Evolutionary conservation across 1,139 yeast species (phyloP), one percentile per base, ranked within the genome.

Genomic region (Protomyces inundatus): DNA sequence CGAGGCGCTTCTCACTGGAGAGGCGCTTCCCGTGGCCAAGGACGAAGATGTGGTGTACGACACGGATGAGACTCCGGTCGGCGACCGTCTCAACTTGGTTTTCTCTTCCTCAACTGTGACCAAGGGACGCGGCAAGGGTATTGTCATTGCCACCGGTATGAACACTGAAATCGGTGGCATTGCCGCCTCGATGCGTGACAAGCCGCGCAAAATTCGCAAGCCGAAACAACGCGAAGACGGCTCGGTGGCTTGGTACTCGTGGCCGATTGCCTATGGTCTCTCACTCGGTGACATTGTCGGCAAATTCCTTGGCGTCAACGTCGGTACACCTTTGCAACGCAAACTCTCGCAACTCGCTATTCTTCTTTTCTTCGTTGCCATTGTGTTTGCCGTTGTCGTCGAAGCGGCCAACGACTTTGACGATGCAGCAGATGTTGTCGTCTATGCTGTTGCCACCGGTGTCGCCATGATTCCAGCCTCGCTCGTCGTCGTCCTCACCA

Each of bases 401-500:
- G 85, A 88, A 91, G 91, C 84, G 1, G 84, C 90, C 10, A 91
- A 87, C 73, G 82, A 81, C 69, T 84, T 88, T 75, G 72, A 75
- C 46, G 93, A 87, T 39, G 82, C 81, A 67, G 81, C 79, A 64
- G 87, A 86, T 69, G 93, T 88, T 42, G 93, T 91, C 32, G 85
- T 87, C 64, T 88, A 88, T 72, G 95, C 95, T 14, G 86, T 88
- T 70, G 87, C 90, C 75, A 89, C 67, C 10, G 69, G 68, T 36
- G 78, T 87, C 58, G 84, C 93, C 2, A 87, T 87, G 93, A 87
- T 87, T 71, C 95, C 95, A 1, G 87, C 91, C 3, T 85, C 91
- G 0, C 79, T 88, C 69, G 86, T 87, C 66, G 95, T 87, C 50
- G 95, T 88, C 30, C 80, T 88, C 67, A 87, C 95, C 14, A 87